Evolutionary conservation across 129 eudicot species (phyloP).

Genomic region (Artemisia tridentata): DNA sequence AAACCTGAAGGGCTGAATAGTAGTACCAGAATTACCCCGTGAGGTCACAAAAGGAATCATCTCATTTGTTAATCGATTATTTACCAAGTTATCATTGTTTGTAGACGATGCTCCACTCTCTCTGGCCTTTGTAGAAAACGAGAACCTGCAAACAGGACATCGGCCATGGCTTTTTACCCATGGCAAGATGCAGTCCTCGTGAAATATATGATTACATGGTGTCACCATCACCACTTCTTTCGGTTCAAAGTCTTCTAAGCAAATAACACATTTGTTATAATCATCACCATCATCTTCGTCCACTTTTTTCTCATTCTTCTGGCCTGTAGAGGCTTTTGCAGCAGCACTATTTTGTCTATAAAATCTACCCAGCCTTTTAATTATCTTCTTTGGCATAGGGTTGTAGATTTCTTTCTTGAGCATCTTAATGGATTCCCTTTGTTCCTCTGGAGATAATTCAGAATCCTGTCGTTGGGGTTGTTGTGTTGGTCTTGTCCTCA

Average conservation of each 20-base stretch:
- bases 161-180: conserved; percentile 71
- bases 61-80: conserved; percentile 21
- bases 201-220: conserved; percentile 82
- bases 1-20: conserved; percentile 15
- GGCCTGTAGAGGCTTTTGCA: conserved; percentile 6
- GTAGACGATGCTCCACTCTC: conserved; percentile 4
- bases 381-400: conserved; percentile 44
- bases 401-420: conserved; percentile 66
- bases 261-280: conserved; percentile 34
- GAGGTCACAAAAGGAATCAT: conserved; percentile 29
- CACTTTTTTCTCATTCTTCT: conserved; percentile 1
- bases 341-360: conserved; percentile 24
- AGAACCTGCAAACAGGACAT: conserved; percentile 78
- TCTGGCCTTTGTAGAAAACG: conserved; percentile 19
- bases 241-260: conserved; percentile 70
- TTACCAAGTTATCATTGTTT: conserved; percentile 6
- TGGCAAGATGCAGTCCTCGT: conserved; percentile 79
- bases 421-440: conserved; percentile 40
- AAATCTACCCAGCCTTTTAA: conserved; percentile 35
- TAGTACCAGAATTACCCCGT: background rate
- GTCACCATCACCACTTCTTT: conserved; percentile 55
- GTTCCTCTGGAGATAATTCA: conserved; percentile 39
- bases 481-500: conserved; percentile 16
- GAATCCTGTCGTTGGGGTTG: conserved; percentile 4
- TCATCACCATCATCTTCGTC: conserved; percentile 36